A percentile compares a stretch with the other conserved stretches of the same genome.
Conservation (phyloP, 1,139 yeast genomes). For the Hemisphaericaspora lyxosophila region DNA sequence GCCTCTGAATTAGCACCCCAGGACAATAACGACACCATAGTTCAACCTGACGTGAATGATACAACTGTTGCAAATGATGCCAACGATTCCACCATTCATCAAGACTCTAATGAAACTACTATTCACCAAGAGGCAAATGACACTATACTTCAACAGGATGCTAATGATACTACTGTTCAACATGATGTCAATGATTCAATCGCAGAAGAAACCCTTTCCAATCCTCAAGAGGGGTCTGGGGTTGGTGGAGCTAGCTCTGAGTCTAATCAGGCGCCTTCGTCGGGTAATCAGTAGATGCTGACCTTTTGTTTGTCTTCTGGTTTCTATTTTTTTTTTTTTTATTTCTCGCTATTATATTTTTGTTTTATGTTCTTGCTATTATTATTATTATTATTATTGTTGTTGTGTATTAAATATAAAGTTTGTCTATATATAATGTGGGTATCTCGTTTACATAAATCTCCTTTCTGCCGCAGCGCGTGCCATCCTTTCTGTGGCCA, state of each 20-base stretch:
- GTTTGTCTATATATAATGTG: constrained; percentile 1
- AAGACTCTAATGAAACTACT: constrained; percentile 43
- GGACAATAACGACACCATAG: constrained; percentile 15
- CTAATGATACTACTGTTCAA: neutral
- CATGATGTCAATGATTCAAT: constrained; percentile 20
- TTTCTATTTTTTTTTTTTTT: constrained; percentile 3
- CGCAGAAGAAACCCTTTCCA: constrained; percentile 21
- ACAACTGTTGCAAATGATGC: neutral
- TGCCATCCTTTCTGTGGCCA: constrained; percentile 60
- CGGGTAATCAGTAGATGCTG: neutral
- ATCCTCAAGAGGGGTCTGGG: constrained; percentile 26
- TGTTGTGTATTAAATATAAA: constrained; percentile 4
- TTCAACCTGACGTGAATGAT: constrained; percentile 4
- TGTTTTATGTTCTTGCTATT: constrained; percentile 2
- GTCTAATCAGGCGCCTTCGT: constrained; percentile 19
- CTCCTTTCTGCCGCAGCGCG: constrained; percentile 47
- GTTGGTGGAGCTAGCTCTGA: neutral
- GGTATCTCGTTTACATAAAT: constrained; percentile 15
- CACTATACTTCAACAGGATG: constrained; percentile 25
- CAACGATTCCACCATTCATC: constrained; percentile 34
- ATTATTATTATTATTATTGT: constrained; percentile 2
- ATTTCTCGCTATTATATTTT: constrained; percentile 6
- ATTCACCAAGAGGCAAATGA: constrained; percentile 46
- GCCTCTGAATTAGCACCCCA: constrained; percentile 4
- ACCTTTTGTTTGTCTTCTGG: neutral